A percentile compares a stretch with the other conserved stretches of the same genome.
Conservation (phyloP, 2,329 filamentous ascomycete genomes). For the Chrysoporthe cubensis region DNA sequence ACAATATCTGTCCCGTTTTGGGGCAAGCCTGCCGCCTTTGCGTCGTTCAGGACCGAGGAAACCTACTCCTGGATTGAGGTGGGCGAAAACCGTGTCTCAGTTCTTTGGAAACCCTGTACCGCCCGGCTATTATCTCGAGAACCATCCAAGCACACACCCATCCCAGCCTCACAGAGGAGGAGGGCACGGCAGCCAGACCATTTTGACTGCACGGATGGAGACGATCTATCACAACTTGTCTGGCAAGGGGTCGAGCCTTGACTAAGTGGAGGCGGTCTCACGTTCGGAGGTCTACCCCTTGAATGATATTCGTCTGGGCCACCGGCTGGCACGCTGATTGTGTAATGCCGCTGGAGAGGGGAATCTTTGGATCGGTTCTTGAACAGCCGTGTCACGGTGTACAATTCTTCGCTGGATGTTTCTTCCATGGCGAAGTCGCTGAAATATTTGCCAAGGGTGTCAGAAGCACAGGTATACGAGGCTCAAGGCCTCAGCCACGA, state of each 20-base stretch:
- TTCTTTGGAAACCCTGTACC: too few relatives aligned
- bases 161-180: conserved; percentile 3
- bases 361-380: too few relatives aligned
- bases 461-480: neutral
- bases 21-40: neutral
- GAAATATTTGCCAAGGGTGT: neutral
- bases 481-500: neutral
- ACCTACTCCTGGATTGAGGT: conserved; percentile 10
- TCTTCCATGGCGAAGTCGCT: neutral
- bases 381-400: too few relatives aligned
- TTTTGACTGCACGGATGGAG: neutral
- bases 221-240: neutral
- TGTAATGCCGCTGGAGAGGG: too few relatives aligned
- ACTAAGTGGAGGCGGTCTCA: neutral
- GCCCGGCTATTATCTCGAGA: neutral
- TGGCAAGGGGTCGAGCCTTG: neutral
- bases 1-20: neutral
- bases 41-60: neutral
- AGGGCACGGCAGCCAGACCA: conserved; percentile 5
- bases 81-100: neutral
- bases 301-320: neutral
- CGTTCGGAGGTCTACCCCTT: neutral
- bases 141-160: neutral
- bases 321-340: neutral
- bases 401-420: neutral